phyloP scores from a whole-genome alignment of 2,329 filamentous ascomycete genomes.

The Hymenotorrendiella dingleyae region DNA sequence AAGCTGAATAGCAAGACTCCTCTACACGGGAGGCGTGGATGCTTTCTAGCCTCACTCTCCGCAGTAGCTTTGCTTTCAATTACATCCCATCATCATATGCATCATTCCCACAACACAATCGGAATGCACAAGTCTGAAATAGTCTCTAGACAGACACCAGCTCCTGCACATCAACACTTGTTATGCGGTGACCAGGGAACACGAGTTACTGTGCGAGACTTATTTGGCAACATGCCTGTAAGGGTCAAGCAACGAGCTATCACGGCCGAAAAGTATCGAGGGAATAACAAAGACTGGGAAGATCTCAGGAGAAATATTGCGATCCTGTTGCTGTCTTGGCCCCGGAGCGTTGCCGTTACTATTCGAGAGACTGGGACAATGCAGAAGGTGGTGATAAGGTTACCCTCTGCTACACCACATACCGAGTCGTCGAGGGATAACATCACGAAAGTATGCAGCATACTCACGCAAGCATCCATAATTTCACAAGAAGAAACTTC shows the following conservation, averaged over 20 bases:
- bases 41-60: conserved; percentile 72
- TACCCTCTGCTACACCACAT: not conserved
- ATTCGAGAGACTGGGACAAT: conserved; percentile 43
- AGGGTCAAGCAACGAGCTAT: conserved; percentile 73
- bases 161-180: conserved; percentile 51
- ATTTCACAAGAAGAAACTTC: conserved; percentile 44
- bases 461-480: conserved; percentile 63
- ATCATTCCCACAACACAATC: conserved; percentile 58
- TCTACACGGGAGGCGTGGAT: conserved; percentile 62
- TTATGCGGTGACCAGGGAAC: conserved; percentile 62
- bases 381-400: conserved; percentile 24
- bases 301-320: conserved; percentile 39
- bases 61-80: conserved; percentile 72
- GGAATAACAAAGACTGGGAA: conserved; percentile 56
- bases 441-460: conserved; percentile 35
- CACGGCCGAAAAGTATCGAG: conserved; percentile 41
- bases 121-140: conserved; percentile 64
- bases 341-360: conserved; percentile 47
- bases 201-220: conserved; percentile 65
- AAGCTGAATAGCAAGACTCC: conserved; percentile 48
- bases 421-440: conserved; percentile 2
- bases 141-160: conserved; percentile 58
- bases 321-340: conserved; percentile 67
- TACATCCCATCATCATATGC: conserved; percentile 59
- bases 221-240: conserved; percentile 89